Evolutionary conservation across 768 basidiomycete genomes (phyloP).

Genomic region (Suillus occidentalis): DNA sequence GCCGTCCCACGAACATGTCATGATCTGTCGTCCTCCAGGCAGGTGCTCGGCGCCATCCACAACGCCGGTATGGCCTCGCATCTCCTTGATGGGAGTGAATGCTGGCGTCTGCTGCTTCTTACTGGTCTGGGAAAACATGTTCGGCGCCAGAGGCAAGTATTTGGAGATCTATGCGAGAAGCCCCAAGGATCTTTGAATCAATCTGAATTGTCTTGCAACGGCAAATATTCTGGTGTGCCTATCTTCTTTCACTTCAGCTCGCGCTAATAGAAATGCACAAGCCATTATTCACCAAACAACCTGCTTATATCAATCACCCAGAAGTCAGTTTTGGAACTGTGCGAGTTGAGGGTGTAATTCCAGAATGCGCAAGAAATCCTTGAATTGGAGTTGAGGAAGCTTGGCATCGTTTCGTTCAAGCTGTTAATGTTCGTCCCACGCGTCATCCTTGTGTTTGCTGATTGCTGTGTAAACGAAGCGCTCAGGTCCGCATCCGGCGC

Average conservation of each 20-base stretch:
- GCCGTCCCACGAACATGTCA: not conserved
- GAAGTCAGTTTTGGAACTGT: no score
- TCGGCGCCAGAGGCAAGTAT: no score
- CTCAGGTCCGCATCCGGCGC: not conserved
- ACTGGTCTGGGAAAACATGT: no score
- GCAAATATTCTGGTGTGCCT: not conserved
- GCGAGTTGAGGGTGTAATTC: no score
- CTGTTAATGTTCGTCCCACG: no score
- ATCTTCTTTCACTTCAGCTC: not conserved
- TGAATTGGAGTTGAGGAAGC: not conserved
- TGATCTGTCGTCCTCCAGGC: not conserved
- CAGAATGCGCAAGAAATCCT: not conserved
- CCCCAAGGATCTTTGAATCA: no score
- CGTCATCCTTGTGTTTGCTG: no score
- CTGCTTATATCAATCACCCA: not conserved
- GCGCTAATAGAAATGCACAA: not conserved
- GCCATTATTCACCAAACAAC: not conserved
- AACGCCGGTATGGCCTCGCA: not conserved
- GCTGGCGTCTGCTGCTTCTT: no score
- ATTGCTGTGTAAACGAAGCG: no score
- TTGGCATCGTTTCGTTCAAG: not conserved
- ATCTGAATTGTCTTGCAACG: no score
- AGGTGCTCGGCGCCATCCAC: not conserved
- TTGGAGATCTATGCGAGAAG: not conserved
- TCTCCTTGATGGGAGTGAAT: no score